Evolutionary conservation across 2,329 filamentous ascomycete species (phyloP).

Genomic region (Iodosphaeria phyllophila): DNA sequence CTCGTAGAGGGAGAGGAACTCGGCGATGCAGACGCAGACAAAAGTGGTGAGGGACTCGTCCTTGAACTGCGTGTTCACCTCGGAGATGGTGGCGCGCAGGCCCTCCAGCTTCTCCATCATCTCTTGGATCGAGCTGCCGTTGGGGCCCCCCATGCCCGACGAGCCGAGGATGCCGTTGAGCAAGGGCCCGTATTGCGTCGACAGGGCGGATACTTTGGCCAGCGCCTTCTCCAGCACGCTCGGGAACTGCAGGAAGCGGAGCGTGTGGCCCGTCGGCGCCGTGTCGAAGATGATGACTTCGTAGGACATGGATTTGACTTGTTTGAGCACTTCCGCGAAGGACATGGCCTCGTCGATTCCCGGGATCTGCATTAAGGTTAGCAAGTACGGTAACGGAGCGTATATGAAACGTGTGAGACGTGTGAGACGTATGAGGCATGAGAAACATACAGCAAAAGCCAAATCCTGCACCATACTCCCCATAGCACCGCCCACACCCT

Average conservation of each 20-base stretch:
- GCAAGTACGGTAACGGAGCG: conserved; percentile 1
- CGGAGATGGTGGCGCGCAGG: conserved; percentile 76
- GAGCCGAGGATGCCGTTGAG: conserved; percentile 81
- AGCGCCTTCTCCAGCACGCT: conserved; percentile 96
- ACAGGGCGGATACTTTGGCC: conserved; percentile 90
- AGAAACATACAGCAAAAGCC: conserved; percentile 62
- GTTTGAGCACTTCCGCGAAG: conserved; percentile 96
- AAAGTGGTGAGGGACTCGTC: conserved; percentile 90
- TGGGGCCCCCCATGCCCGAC: conserved; percentile 51
- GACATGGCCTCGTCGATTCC: conserved; percentile 99
- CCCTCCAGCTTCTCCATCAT: conserved; percentile 90
- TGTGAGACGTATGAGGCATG: conserved; percentile 1
- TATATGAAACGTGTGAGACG: too few relatives aligned
- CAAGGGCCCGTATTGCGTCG: conserved; percentile 86
- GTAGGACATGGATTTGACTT: conserved; percentile 97
- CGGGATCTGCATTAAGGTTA: conserved; percentile 47
- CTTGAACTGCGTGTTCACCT: conserved; percentile 98
- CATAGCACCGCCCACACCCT: conserved; percentile 51
- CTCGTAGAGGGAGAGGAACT: conserved; percentile 93
- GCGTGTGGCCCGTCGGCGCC: conserved; percentile 89
- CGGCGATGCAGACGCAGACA: conserved; percentile 94
- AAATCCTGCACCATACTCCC: conserved; percentile 98
- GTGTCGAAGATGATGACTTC: conserved; percentile 99
- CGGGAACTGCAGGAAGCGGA: conserved; percentile 96
- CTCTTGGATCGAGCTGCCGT: conserved; percentile 82